phyloP scores from a whole-genome alignment of 1,139 yeast genomes.

The Scheffersomyces lignicola region DNA sequence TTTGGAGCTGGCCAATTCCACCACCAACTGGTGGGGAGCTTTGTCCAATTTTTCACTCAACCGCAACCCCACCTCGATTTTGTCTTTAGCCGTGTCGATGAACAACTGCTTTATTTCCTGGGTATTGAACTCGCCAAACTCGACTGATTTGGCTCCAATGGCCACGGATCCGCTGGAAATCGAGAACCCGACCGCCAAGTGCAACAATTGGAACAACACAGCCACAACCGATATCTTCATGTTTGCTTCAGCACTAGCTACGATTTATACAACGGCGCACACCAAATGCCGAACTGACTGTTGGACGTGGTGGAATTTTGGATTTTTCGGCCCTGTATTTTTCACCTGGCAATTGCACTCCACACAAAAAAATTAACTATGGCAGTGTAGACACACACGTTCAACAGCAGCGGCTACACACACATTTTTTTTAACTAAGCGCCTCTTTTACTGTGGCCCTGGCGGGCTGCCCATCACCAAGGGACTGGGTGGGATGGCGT shows the following conservation, averaged over 20 bases:
- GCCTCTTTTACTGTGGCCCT: too few species aligned
- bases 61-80: constrained; percentile 29
- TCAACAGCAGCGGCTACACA: too few species aligned
- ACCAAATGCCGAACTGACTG: too few species aligned
- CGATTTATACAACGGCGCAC: too few species aligned
- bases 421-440: too few species aligned
- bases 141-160: constrained; percentile 24
- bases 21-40: constrained; percentile 28
- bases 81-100: constrained; percentile 34
- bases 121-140: constrained; percentile 39
- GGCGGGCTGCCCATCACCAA: too few species aligned
- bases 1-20: constrained; percentile 24
- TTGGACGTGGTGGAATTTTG: too few species aligned
- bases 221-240: constrained; percentile 14
- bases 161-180: constrained; percentile 29
- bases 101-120: constrained; percentile 33
- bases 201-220: constrained; percentile 11
- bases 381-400: too few species aligned
- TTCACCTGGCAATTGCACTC: too few species aligned
- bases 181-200: constrained; percentile 22
- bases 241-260: constrained; percentile 1
- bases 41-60: constrained; percentile 10
- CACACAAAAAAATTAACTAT: too few species aligned
- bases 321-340: too few species aligned
- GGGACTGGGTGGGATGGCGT: too few species aligned